Conservation (phyloP, 345 rosid genomes). For the Dipteronia sinensis region DNA sequence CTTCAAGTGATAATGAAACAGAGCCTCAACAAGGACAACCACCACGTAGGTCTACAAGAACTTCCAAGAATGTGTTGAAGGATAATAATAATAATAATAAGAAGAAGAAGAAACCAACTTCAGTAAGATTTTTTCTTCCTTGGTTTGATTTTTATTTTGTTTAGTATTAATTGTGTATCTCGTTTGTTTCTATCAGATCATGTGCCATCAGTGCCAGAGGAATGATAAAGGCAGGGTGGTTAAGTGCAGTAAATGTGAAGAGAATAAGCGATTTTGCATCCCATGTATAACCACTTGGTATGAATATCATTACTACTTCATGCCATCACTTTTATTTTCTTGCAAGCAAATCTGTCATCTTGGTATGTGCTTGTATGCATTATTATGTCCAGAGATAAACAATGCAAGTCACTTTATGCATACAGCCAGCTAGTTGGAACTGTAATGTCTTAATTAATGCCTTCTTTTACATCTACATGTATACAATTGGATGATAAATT, state of each 20-base stretch:
- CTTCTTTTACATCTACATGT: background rate
- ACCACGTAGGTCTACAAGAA: too few relatives aligned
- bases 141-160: background rate
- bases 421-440: background rate
- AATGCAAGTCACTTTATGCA: background rate
- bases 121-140: background rate
- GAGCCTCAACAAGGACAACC: too few relatives aligned
- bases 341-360: too few relatives aligned
- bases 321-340: background rate
- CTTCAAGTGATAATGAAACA: too few relatives aligned
- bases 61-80: too few relatives aligned
- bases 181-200: conserved; percentile 23
- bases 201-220: conserved; percentile 73
- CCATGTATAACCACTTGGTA: conserved; percentile 53
- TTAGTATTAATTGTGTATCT: background rate
- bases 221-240: conserved; percentile 53
- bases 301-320: background rate
- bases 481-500: background rate
- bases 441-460: background rate
- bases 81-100: too few relatives aligned
- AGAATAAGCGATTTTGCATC: conserved; percentile 51
- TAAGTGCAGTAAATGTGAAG: conserved; percentile 42
- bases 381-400: background rate
- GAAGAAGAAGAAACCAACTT: background rate
- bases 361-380: background rate